Evolutionary conservation across 805 yeast species (phyloP), one percentile per base, ranked within the genome.

Genomic region (Saturnispora saitoi): DNA sequence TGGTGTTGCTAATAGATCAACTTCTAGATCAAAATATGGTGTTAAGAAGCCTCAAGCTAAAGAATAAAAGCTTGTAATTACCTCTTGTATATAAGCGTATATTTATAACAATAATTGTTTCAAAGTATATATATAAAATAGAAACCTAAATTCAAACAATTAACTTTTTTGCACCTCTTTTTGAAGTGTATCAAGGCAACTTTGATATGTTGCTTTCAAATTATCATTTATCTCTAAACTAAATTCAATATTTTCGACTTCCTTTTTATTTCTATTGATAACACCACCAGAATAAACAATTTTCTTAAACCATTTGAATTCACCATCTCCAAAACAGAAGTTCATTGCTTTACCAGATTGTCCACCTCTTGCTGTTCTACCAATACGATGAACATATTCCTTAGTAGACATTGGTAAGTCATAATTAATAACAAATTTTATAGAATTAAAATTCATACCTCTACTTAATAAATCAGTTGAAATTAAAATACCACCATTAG

Each of bases 291-390:
- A 62, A 45, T 62, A 64, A 57, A 72, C 72, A 29, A 75, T 57
- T 48, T 65, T 73, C 45, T 70, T 70, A 51, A 74, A 73, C 83
- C 86, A 84, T 55, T 73, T 80, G 45, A 70, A 72, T 57, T 93
- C 98, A 47, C 89, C 90, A 48, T 77, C 78, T 28, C 95, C 95
- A 50, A 80, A 72, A n/a, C 81, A 71, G 24, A 91, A 63, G 42
- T 80, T 84, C 61, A 81, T 76, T 0, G 96, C 95, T 32, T 70
- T 68, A 61, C 99, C 99, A 0, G 55, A 46, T 32, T 80, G 77
- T 45, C 84, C 82, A 2, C 99, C 99, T 68, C 99, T 80, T 2
- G 98, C 97, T 0, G 98, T 90, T 70, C 99, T 81, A 37, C 99
- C 99, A 36, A 89, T 88, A 59, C 99, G 77, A 66, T 93, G 99